phyloP scores from a whole-genome alignment of 352 stramenopile species.

The Phytophthora colocasiae region DNA sequence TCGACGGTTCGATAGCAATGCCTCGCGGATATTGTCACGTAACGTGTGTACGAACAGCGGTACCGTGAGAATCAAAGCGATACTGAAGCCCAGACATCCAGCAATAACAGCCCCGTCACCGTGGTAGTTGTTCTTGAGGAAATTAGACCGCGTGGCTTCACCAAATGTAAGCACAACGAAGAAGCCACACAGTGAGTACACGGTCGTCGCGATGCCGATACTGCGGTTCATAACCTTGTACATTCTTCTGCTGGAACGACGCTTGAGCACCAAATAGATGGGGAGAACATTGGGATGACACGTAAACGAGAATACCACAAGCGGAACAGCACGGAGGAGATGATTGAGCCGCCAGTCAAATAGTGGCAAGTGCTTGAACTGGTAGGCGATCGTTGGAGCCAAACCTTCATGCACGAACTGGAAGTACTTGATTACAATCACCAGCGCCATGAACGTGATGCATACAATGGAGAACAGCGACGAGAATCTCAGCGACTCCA shows the following conservation, averaged over 20 bases:
- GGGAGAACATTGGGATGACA: conserved; percentile 90
- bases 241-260: conserved; percentile 82
- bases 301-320: conserved; percentile 91
- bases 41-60: conserved; percentile 89
- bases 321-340: conserved; percentile 75
- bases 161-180: conserved; percentile 91
- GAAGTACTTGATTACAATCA: conserved; percentile 92
- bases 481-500: conserved; percentile 87
- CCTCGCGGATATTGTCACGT: conserved; percentile 84
- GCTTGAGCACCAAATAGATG: conserved; percentile 91
- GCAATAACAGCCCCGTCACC: conserved; percentile 69
- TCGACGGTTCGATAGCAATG: conserved; percentile 55
- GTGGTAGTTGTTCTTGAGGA: conserved; percentile 90
- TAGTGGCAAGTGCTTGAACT: conserved; percentile 77
- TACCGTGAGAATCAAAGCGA: conserved; percentile 85
- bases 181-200: conserved; percentile 81
- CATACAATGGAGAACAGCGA: conserved; percentile 90
- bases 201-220: conserved; percentile 71
- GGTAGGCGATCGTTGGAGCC: conserved; percentile 69
- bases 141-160: conserved; percentile 79
- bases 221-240: conserved; percentile 91
- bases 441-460: conserved; percentile 88
- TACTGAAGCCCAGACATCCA: conserved; percentile 80
- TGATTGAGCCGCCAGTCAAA: conserved; percentile 72
- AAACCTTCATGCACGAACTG: conserved; percentile 81